Evolutionary conservation across 257 asterid genomes (phyloP).

Genomic region (Cynanchum wilfordii): DNA sequence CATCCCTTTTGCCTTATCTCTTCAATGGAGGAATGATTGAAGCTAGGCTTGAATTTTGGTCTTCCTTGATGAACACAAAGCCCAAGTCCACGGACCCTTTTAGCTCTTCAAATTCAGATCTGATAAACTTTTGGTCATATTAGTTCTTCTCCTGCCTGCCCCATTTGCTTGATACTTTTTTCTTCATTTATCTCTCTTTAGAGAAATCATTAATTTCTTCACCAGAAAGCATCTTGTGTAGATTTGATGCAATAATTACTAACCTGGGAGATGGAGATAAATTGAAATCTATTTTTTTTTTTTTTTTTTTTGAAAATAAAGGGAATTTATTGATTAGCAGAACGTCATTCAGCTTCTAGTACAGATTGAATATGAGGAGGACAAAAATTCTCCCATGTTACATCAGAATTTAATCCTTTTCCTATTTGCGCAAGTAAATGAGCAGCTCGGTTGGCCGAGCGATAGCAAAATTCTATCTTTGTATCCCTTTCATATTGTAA

Average conservation of each 20-base stretch:
- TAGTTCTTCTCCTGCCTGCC: constrained; percentile 13
- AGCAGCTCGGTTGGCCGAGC: too few relatives aligned
- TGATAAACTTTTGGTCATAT: constrained; percentile 55
- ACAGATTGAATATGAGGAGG: too few relatives aligned
- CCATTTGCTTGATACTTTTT: not conserved
- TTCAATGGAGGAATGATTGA: constrained; percentile 71
- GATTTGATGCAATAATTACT: constrained; percentile 27
- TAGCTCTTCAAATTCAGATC: constrained; percentile 70
- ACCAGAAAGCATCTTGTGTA: constrained; percentile 34
- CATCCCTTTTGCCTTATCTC: constrained; percentile 35
- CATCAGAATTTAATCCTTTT: too few relatives aligned
- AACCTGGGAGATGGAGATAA: constrained; percentile 30
- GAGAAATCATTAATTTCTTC: constrained; percentile 22
- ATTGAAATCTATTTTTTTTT: not conserved
- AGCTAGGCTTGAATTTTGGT: constrained; percentile 35
- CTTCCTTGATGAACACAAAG: constrained; percentile 62
- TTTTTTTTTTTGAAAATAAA: too few relatives aligned
- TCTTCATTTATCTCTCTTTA: not conserved
- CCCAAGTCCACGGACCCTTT: constrained; percentile 85
- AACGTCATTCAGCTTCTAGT: too few relatives aligned
- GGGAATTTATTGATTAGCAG: too few relatives aligned
- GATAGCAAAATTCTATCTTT: too few relatives aligned
- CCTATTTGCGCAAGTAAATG: too few relatives aligned
- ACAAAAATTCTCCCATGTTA: too few relatives aligned
- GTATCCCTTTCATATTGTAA: too few relatives aligned